Evolutionary conservation across 768 basidiomycete species (phyloP), one percentile per base, ranked within the genome.

Genomic region (Termitomyces sp.): DNA sequence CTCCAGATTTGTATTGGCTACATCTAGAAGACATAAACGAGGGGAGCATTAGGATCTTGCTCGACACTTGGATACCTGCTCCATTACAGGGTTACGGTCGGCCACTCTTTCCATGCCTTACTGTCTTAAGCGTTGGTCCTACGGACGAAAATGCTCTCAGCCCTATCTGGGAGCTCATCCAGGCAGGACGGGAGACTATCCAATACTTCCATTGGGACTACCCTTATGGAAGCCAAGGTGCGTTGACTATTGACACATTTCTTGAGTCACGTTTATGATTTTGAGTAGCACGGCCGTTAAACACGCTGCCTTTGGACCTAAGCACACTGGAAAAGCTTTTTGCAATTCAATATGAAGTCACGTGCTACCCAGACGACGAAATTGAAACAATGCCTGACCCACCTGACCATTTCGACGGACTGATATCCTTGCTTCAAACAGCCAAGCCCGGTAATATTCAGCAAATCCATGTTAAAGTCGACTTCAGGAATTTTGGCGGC

Each of bases 201-300:
- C 44, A 61, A 41, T 55, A 51, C 44, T 61, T 61, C 20, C 20
- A 61, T 37, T 61, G 59, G 59, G 52, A 53, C 36, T 61, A 61
- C n/a, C 8, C 22, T 7, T 46, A 61, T 42, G 48, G 53, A 29
- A 41, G 54, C 4, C 51, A 49, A 26, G 50, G 59, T 55, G 43
- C 13, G 47, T 27, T 56, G 16, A 37, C 20, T 34, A 46, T 18
- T 13, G 31, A 31, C 22, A 26, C 36, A 12, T 18, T 7, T 26
- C 39, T 14, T 4, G 22, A 31, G 9, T 18, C 20, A n/a, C 29
- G 5, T 24, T 56, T 5, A 42, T 22, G 0, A 2, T 26, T 26
- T 50, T 12, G 22, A 24, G 8, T 34, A 57, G 60, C 52, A n/a
- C 32, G 52, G 6, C 60, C 60, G 8, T 36, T 61, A 3, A 26